phyloP scores from a whole-genome alignment of 495 filamentous ascomycete species.

The Penicillium coffeae region DNA sequence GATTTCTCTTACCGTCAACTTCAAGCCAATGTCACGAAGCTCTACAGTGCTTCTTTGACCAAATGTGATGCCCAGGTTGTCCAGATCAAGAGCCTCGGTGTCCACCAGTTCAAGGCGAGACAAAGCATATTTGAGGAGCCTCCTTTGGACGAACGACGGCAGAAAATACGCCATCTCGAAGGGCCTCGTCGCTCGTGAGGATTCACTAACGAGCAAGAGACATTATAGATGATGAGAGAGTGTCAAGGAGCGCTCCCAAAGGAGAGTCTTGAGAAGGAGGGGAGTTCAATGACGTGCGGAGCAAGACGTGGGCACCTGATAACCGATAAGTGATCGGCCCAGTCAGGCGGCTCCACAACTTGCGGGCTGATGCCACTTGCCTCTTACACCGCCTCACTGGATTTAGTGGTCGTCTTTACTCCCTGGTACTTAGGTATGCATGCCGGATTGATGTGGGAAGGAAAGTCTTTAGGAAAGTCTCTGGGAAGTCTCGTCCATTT shows the following conservation, averaged over 20 bases:
- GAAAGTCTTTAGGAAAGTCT: too few relatives aligned
- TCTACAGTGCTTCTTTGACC: slow-evolving; percentile 76
- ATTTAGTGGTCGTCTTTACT: background rate
- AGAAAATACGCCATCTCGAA: slow-evolving; percentile 54
- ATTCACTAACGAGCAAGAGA: slow-evolving; percentile 25
- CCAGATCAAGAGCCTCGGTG: slow-evolving; percentile 70
- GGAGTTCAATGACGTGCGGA: slow-evolving; percentile 26
- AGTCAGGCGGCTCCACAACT: slow-evolving; percentile 35
- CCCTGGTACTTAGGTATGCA: too few relatives aligned
- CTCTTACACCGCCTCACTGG: background rate
- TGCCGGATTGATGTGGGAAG: too few relatives aligned
- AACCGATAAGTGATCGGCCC: slow-evolving; percentile 29
- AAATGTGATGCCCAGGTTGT: slow-evolving; percentile 72
- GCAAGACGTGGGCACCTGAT: slow-evolving; percentile 25
- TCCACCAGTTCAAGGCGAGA: slow-evolving; percentile 78
- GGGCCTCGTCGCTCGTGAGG: slow-evolving; percentile 25
- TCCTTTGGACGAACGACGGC: slow-evolving; percentile 76
- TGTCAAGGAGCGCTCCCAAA: slow-evolving; percentile 8
- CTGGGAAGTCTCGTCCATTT: too few relatives aligned
- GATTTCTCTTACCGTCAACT: slow-evolving; percentile 56
- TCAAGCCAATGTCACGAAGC: slow-evolving; percentile 74
- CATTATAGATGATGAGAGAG: slow-evolving; percentile 18
- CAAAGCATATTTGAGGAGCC: slow-evolving; percentile 74
- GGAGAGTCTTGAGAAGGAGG: slow-evolving; percentile 8
- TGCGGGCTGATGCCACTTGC: too few relatives aligned